phyloP scores from a whole-genome alignment of 2,329 filamentous ascomycete species.

The Calonectria fujianensis region DNA sequence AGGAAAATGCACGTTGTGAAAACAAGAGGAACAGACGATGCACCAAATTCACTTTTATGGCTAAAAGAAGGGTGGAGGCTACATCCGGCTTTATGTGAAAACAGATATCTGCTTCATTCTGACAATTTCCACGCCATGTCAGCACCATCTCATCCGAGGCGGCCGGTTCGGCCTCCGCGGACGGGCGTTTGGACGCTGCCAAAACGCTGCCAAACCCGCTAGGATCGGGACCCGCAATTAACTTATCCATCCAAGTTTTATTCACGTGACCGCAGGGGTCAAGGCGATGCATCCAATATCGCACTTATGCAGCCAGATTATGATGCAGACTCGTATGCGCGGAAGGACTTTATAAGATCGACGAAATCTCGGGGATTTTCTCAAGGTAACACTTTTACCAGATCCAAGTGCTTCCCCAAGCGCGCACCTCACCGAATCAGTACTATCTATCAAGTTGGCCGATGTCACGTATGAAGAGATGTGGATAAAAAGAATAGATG shows the following conservation, averaged over 20 bases:
- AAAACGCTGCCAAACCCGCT: not conserved
- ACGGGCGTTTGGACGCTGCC: not conserved
- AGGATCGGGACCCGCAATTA: not conserved
- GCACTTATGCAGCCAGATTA: not conserved
- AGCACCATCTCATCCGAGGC: slow-evolving; percentile 1
- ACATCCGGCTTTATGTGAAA: not conserved
- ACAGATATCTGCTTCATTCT: not conserved
- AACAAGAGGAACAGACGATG: not conserved
- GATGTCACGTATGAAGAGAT: slow-evolving; percentile 1
- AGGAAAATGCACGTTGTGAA: not conserved
- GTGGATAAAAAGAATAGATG: not conserved
- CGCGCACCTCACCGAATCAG: not conserved
- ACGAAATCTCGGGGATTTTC: not conserved
- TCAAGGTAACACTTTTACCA: not conserved
- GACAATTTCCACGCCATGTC: slow-evolving; percentile 12
- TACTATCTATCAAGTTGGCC: not conserved
- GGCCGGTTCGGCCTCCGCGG: slow-evolving; percentile 38
- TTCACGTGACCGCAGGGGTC: not conserved
- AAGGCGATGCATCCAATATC: not conserved
- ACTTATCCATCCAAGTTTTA: not conserved
- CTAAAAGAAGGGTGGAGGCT: not conserved
- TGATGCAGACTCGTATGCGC: not conserved
- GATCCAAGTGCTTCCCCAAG: not conserved
- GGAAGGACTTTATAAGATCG: not conserved
- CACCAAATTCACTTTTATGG: not conserved